Evolutionary conservation across 768 basidiomycete species (phyloP).

Genomic region (Favolaschia claudopus): DNA sequence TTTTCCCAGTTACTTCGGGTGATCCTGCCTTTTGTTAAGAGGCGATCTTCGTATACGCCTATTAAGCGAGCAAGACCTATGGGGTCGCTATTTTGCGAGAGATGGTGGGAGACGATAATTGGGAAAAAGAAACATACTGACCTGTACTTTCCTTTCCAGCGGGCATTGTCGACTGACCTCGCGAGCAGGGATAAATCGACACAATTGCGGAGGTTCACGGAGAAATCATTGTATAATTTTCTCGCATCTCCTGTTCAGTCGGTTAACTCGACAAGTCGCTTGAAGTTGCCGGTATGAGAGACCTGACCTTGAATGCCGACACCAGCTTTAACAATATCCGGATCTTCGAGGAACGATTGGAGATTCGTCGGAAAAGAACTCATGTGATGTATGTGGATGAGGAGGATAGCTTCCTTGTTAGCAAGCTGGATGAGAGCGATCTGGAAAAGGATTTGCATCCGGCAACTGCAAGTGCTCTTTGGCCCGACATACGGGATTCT

Average conservation of each 20-base stretch:
- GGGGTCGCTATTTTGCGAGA: slow-evolving; percentile 33
- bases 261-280: too few relatives aligned
- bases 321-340: slow-evolving; percentile 69
- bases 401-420: slow-evolving; percentile 57
- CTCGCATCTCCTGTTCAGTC: slow-evolving; percentile 73
- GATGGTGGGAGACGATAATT: not conserved
- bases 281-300: too few relatives aligned
- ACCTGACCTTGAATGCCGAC: slow-evolving; percentile 74
- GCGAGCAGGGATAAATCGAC: slow-evolving; percentile 79
- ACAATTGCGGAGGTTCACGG: slow-evolving; percentile 54
- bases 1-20: slow-evolving; percentile 77
- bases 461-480: too few relatives aligned
- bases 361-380: slow-evolving; percentile 60
- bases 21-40: slow-evolving; percentile 65
- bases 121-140: not conserved
- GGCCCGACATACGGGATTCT: slow-evolving; percentile 57
- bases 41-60: slow-evolving; percentile 62
- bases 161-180: slow-evolving; percentile 69
- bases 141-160: slow-evolving; percentile 75
- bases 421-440: slow-evolving; percentile 79
- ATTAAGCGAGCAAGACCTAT: slow-evolving; percentile 73
- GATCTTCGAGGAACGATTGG: slow-evolving; percentile 57
- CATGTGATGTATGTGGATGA: slow-evolving; percentile 75
- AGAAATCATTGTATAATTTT: slow-evolving; percentile 65
- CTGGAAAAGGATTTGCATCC: not conserved